Base-by-base conservation (phyloP, 768 basidiomycete genomes). In the Lactarius tabidus region DNA sequence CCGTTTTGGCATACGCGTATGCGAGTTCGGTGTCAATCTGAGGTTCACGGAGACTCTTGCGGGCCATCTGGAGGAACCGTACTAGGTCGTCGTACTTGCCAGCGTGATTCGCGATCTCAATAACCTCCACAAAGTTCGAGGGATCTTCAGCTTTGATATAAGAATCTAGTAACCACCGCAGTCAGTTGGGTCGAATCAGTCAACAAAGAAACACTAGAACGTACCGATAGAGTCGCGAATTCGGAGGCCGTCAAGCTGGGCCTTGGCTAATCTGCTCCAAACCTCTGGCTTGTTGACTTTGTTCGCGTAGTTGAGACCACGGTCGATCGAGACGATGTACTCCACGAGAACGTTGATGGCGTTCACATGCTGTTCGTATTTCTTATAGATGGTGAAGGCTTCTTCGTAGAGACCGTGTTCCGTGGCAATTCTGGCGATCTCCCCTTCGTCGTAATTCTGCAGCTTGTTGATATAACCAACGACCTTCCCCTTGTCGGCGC, bases 271-370 rank as follows among this genome's bases (percentile, higher is more conserved):
- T 59, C 97, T 79, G 70, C 91, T 94, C 97, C 97, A 99, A 18
- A 98, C 96, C 70, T 93, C 94, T 39, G 97, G 94, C 74, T 87
- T 84, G 79, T 98, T 93, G 77, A 98, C 90, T 81, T 97, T 98
- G 80, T 85, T 91, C 63, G 97, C 97, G 69, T 92, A 99, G 60
- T 97, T 93, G 70, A 93, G 81, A 62, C 95, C 97, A 72, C 97
- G 93, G 73, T 99, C 97, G 68, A 99, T 89, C 31, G 93, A 95
- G 55, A 98, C 96, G 68, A 99, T 93, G 74, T 98, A 96, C 75
- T 99, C 97, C 48, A 99, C 97, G 31, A 99, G 84, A 41, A 98
- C 95, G 71, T 92, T 97, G 79, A 98, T 98, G 17, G 97, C 97
- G 78, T 93, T 87, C 2, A 87, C 93, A 76, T 97, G 93, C 73